Evolutionary conservation across 2,329 filamentous ascomycete species (phyloP), one percentile per base, ranked within the genome.

Genomic region (Fusarium pseudograminearum): DNA sequence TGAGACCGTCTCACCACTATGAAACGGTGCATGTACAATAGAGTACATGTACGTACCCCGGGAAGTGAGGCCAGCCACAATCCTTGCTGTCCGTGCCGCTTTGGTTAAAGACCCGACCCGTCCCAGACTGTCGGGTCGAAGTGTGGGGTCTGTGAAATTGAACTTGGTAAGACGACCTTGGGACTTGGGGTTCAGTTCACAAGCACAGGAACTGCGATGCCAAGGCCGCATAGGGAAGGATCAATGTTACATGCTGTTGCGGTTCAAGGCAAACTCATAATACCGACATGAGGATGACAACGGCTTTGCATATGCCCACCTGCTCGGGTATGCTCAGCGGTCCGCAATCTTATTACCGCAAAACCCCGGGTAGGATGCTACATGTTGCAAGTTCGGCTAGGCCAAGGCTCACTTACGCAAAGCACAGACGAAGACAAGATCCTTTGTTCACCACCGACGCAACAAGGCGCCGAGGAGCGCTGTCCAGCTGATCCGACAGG

Each of bases 51-150:
- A 65, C 45, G 44, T 44, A 50, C 48, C 72, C 71, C 53, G 30
- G 48, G 57, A 64, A 71, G 67, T 74, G 73, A 75, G 73, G 74
- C 73, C 68, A 60, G 57, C 53, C 48, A 57, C 47, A 50, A 71
- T 56, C 73, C 73, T 61, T 74, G 71, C 57, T 46, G 8, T 18
- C 64, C 61, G 63, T 69, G 66, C 73, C 70, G 61, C 61, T 74
- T 60, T 73, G 65, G 69, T 68, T 70, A 63, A 71, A 65, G 62
- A 60, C 54, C 62, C 46, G 62, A 26, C 65, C 57, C 42, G 73
- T 65, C 53, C 73, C 73, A 75, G 40, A 72, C 73, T 75, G 73
- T 75, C 73, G 73, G 73, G 73, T 71, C 64, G 26, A 38, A 30
- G 26, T 64, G 65, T 73, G 73, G 73, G 65, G 61, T 57, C 60